Conservation (phyloP, 2,329 filamentous ascomycete species). For the Cordyceps javanica region DNA sequence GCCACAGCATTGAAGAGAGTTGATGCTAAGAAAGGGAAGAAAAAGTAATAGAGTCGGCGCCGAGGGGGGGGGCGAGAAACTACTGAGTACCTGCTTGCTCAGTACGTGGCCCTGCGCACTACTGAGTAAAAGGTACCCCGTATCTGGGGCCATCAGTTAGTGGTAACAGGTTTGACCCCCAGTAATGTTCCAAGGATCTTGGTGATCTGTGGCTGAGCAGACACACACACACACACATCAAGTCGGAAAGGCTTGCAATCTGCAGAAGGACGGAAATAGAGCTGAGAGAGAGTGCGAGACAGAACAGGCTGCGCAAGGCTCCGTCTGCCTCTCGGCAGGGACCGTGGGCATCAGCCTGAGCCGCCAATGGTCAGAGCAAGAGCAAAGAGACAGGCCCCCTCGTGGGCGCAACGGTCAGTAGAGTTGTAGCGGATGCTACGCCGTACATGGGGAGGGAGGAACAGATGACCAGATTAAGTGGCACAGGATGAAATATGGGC, state of each 20-base stretch:
- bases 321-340: no score
- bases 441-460: not conserved
- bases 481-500: not conserved
- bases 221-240: no score
- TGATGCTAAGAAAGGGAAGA: not conserved
- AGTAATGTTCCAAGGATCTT: slow-evolving; percentile 8
- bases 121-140: not conserved
- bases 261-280: no score
- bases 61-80: not conserved
- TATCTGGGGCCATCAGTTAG: not conserved
- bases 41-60: not conserved
- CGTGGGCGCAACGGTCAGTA: not conserved
- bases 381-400: no score
- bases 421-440: not conserved
- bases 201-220: slow-evolving; percentile 8
- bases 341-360: not conserved
- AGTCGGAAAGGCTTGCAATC: no score
- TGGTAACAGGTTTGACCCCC: not conserved
- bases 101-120: not conserved
- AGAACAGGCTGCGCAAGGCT: no score
- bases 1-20: not conserved
- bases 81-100: not conserved
- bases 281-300: no score
- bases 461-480: not conserved
- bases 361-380: not conserved